A percentile compares a stretch with the other conserved stretches of the same genome.
Evolutionary conservation across 129 eudicot species (phyloP).

Genomic region (Saussurea involucrata): DNA sequence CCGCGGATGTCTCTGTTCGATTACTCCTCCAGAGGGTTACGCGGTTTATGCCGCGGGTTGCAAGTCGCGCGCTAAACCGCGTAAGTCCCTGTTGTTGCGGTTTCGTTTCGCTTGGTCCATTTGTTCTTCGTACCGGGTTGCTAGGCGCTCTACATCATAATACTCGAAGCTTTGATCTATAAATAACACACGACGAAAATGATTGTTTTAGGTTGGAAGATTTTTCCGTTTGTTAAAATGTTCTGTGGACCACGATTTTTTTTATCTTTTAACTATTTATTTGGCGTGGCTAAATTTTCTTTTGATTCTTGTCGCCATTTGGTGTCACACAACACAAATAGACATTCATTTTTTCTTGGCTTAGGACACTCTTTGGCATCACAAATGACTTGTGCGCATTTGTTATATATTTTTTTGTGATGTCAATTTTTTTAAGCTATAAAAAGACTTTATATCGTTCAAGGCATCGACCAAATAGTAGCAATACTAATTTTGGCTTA

Average conservation of each 20-base stretch:
- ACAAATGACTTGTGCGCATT: neutral
- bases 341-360: neutral
- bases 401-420: neutral
- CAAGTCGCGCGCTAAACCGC: too few species aligned
- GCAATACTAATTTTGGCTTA: too few species aligned
- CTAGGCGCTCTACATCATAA: too few species aligned
- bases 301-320: neutral
- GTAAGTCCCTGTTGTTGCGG: too few species aligned
- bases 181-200: neutral
- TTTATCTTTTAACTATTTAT: neutral
- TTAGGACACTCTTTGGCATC: neutral
- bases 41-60: too few species aligned
- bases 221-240: neutral
- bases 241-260: neutral
- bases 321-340: neutral
- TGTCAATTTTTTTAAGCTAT: neutral
- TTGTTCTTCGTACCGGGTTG: too few species aligned
- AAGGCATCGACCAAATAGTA: neutral
- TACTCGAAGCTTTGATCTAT: neutral
- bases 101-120: too few species aligned
- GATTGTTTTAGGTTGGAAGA: neutral
- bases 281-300: neutral
- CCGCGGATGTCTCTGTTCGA: too few species aligned
- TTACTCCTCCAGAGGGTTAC: too few species aligned
- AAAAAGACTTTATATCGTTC: neutral